Evolutionary conservation across 345 rosid genomes (phyloP).

Genomic region (Populus pruinosa): DNA sequence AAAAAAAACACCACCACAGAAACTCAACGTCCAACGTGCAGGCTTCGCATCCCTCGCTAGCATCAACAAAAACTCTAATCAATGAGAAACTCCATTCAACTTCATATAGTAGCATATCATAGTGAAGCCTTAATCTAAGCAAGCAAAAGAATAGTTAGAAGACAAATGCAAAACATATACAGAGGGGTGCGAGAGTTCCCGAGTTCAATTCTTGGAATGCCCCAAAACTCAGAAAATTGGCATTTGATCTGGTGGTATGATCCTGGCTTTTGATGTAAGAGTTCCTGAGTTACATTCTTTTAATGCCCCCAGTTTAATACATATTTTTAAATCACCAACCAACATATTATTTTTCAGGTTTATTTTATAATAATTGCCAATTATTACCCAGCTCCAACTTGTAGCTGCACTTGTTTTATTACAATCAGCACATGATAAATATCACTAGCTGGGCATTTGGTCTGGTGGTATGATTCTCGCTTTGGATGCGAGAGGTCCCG

Average conservation of each 20-base stretch:
- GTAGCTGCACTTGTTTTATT: no score
- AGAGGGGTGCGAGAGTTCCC: constrained; percentile 73
- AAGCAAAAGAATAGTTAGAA: background rate
- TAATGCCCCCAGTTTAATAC: no score
- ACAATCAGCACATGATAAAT: background rate
- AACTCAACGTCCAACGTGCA: no score
- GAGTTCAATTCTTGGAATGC: constrained; percentile 67
- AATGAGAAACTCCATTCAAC: background rate
- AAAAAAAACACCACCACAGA: no score
- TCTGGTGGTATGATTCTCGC: constrained; percentile 82
- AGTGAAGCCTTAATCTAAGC: background rate
- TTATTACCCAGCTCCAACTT: no score
- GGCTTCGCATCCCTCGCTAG: background rate
- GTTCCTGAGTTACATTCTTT: no score
- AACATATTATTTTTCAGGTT: no score
- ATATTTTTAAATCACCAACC: no score
- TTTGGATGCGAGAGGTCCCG: constrained; percentile 82
- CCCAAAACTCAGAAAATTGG: constrained; percentile 20
- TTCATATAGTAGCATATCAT: background rate
- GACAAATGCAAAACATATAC: background rate
- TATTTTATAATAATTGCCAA: no score
- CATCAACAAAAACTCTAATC: background rate
- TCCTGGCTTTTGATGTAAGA: no score
- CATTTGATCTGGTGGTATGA: no score
- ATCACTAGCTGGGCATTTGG: constrained; percentile 46